Conservation (phyloP, 345 rosid genomes). For the Murraya paniculata region DNA sequence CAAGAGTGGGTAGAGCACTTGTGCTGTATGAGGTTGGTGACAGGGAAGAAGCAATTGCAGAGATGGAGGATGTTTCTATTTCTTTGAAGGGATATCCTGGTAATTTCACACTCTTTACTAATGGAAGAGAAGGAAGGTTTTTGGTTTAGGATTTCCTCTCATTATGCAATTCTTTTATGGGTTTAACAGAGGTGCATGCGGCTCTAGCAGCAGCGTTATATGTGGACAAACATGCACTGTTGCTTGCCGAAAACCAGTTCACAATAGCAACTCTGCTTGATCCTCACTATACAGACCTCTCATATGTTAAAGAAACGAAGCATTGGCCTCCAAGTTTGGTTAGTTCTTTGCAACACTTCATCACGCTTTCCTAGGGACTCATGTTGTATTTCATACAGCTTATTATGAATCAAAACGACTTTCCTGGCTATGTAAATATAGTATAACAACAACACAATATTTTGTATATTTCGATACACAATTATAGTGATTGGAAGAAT, state of each 20-base stretch:
- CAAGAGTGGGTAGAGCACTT: slow-evolving; percentile 58
- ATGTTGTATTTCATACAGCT: background rate
- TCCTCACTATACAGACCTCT: slow-evolving; percentile 53
- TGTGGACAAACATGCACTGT: slow-evolving; percentile 54
- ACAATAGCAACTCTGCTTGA: slow-evolving; percentile 57
- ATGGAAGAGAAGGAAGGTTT: background rate
- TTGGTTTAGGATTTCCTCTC: background rate
- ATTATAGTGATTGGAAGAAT: background rate
- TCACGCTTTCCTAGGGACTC: slow-evolving; percentile 41
- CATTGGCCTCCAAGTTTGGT: slow-evolving; percentile 76
- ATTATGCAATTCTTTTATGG: background rate
- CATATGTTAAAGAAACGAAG: slow-evolving; percentile 53
- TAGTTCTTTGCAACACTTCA: slow-evolving; percentile 51
- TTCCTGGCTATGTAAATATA: background rate
- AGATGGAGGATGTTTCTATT: slow-evolving; percentile 63
- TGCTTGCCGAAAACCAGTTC: slow-evolving; percentile 61
- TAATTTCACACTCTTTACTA: slow-evolving; percentile 4
- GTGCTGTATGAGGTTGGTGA: slow-evolving; percentile 54
- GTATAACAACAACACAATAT: background rate
- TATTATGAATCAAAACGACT: background rate
- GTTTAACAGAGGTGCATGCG: slow-evolving; percentile 51
- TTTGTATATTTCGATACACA: background rate
- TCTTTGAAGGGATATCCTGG: slow-evolving; percentile 66
- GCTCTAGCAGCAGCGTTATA: slow-evolving; percentile 63
- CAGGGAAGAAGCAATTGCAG: slow-evolving; percentile 56